These are phyloP conservation scores for Avena insularis DNA, from an alignment of 176 grass and related monocot genomes.

Conservation along the genomic window DNA sequence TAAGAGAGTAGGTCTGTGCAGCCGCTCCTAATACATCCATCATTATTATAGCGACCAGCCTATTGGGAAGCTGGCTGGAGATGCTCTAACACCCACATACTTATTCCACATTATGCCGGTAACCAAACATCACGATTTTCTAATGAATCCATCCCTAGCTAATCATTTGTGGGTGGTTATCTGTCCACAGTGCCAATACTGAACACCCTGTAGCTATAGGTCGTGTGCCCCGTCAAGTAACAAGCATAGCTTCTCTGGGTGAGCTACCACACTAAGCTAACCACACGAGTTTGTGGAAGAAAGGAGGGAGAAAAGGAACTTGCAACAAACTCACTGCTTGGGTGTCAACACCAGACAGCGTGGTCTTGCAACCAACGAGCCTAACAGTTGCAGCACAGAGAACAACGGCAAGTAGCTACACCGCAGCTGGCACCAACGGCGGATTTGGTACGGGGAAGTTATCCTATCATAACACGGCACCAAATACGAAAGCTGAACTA, in stretches of 20 bases:
- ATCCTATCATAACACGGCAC: too few species aligned
- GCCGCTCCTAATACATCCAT: too few species aligned
- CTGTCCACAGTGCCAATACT: background rate
- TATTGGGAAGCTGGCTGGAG: too few species aligned
- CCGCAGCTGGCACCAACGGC: too few species aligned
- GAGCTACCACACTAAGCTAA: background rate
- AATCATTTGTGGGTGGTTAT: constrained; percentile 15
- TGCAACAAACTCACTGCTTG: constrained; percentile 20
- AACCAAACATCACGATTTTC: background rate
- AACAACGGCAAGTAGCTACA: background rate
- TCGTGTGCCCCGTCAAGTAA: background rate
- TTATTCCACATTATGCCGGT: too few species aligned
- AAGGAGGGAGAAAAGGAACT: background rate
- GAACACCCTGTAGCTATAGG: background rate
- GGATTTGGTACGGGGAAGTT: too few species aligned
- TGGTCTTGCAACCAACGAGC: background rate
- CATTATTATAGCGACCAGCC: too few species aligned
- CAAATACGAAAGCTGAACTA: too few species aligned
- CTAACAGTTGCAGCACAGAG: background rate
- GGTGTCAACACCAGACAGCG: background rate
- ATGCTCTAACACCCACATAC: too few species aligned
- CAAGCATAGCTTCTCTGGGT: background rate
- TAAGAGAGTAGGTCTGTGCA: too few species aligned
- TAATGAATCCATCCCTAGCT: background rate
- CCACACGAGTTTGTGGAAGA: background rate